phyloP scores from a whole-genome alignment of 371 early-diverging fungal genomes.

The Lichtheimia ramosa region DNA sequence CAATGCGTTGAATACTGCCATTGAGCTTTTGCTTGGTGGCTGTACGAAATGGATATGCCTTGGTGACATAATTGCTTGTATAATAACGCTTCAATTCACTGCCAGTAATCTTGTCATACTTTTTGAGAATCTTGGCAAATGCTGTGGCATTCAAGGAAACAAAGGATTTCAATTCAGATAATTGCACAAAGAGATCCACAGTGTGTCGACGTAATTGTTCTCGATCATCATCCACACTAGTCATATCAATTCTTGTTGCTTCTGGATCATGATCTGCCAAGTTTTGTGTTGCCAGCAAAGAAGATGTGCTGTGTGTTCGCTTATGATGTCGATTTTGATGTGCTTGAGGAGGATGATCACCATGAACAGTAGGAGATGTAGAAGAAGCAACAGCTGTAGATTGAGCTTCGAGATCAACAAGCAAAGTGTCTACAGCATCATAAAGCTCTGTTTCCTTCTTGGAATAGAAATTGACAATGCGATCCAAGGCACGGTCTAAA shows the following conservation, averaged over 20 bases:
- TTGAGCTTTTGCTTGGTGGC: slow-evolving; percentile 59
- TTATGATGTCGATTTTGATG: too few relatives aligned
- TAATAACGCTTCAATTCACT: slow-evolving; percentile 58
- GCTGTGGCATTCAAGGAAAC: slow-evolving; percentile 93
- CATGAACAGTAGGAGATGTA: too few relatives aligned
- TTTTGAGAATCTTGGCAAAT: slow-evolving; percentile 94
- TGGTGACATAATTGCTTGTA: slow-evolving; percentile 45
- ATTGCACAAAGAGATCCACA: slow-evolving; percentile 72
- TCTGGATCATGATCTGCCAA: slow-evolving; percentile 28
- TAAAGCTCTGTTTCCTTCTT: slow-evolving; percentile 82
- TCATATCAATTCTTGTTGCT: not conserved
- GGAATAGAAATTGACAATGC: slow-evolving; percentile 78
- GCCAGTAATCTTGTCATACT: slow-evolving; percentile 91
- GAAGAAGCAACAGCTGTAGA: not conserved
- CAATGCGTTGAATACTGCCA: slow-evolving; percentile 58
- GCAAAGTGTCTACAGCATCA: slow-evolving; percentile 56
- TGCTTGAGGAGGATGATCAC: not conserved
- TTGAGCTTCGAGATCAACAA: slow-evolving; percentile 12
- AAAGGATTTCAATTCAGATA: slow-evolving; percentile 88
- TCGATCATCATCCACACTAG: not conserved
- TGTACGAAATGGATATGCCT: slow-evolving; percentile 68
- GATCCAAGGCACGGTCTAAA: slow-evolving; percentile 79
- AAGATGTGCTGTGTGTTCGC: not conserved
- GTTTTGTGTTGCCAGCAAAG: slow-evolving; percentile 28
- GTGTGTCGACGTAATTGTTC: slow-evolving; percentile 38